Evolutionary conservation across 2,329 filamentous ascomycete genomes (phyloP), one percentile per base, ranked within the genome.

Genomic region (Apiospora marii): DNA sequence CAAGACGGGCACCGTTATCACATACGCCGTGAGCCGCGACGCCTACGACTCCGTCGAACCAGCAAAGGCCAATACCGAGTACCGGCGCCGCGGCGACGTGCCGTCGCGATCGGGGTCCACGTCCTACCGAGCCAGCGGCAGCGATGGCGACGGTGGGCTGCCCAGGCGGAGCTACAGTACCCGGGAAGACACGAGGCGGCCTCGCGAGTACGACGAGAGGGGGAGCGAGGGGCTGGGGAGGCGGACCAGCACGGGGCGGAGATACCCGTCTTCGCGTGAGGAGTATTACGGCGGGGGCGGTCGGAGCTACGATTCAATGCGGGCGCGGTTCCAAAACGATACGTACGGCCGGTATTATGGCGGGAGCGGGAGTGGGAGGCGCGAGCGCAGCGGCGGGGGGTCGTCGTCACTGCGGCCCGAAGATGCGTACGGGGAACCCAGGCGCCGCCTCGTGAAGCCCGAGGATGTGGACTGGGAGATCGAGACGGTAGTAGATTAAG

Each of bases 401-500:
- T 41, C 37, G 1, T n/a, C 58, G 10, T 22, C 22, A 8, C 58
- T 41, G 4, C 58, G 58, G 19, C 58, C 58, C 19, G 58, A 41
- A 41, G 22, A 34, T 41, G 51, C 51, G 13, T n/a, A 37, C 3
- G 34, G 41, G 34, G 58, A 37, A 19, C 34, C 58, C 19, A 49
- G n/a, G 34, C 58, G 58, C 3, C 34, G 34, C 10, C 12, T 41
- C 10, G 58, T 64, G 34, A 64, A 41, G 58, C 58, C 58, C 4
- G 58, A 64, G 58, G 58, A 64, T 41, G 58, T 64, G 30, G 58
- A n/a, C 3, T 64, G 58, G 58, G 58, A 64, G 34, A 64, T 64
- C 10, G 58, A 64, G 58, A 37, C 30, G 30, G 53, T 61, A 16
- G 1, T 61, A 12, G 30, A 37, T 6, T 61, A 37, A 30, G 49